phyloP scores from a whole-genome alignment of 441 rosid species.

The Capsella rubella region DNA sequence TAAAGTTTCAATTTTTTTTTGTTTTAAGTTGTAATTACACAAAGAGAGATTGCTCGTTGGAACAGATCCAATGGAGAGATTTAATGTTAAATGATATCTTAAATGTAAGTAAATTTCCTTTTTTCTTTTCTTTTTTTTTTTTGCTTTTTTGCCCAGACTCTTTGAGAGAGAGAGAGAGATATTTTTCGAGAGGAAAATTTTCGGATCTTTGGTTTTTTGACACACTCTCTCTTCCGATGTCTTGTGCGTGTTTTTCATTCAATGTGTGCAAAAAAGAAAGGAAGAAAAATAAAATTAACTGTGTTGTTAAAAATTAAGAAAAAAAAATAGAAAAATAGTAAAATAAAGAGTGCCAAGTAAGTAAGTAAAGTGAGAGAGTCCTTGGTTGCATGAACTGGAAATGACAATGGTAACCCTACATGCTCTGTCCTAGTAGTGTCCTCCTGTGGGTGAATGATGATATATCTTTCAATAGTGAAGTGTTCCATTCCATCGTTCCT shows the following conservation, averaged over 20 bases:
- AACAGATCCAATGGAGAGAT: conserved; percentile 45
- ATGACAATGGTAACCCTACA: conserved; percentile 40
- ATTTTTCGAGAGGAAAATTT: conserved; percentile 39
- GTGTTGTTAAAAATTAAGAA: conserved; percentile 8
- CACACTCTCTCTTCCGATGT: conserved; percentile 32
- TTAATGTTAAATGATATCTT: conserved; percentile 43
- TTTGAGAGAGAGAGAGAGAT: conserved; percentile 8
- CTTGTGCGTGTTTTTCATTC: conserved; percentile 30
- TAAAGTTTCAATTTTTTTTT: neutral
- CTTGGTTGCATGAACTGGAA: conserved; percentile 21
- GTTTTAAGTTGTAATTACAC: too few species aligned
- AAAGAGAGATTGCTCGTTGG: conserved; percentile 6
- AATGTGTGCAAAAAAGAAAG: conserved; percentile 29
- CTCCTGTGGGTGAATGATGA: too few species aligned
- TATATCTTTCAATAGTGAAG: neutral
- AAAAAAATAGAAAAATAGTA: too few species aligned
- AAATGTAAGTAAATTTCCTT: conserved; percentile 41
- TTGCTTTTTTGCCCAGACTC: conserved; percentile 26
- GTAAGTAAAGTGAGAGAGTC: conserved; percentile 4
- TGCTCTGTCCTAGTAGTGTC: too few species aligned
- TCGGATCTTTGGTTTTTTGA: conserved; percentile 47
- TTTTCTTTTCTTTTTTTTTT: neutral
- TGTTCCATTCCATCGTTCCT: conserved; percentile 12
- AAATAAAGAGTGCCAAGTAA: conserved; percentile 37
- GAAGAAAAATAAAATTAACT: neutral